Evolutionary conservation across 169 alveolate species (phyloP), one percentile per base, ranked within the genome.

Genomic region (Babesia bovis): DNA sequence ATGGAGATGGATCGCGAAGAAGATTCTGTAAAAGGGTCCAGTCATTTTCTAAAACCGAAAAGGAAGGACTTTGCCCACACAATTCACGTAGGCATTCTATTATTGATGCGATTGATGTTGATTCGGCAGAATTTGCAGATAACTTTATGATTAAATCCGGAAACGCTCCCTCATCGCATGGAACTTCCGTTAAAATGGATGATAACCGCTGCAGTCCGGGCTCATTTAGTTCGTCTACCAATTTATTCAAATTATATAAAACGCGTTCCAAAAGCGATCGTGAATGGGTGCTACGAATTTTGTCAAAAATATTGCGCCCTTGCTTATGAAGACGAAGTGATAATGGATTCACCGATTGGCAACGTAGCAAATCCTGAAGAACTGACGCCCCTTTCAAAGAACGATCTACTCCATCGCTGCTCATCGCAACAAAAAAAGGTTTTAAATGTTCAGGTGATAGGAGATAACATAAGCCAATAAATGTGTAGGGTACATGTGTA

Each of bases 301-400:
- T 25, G 49, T 55, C 60, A 55, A 47, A 44, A 30, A 63, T 47
- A 1, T 50, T 26, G 4, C 73, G 73, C 32, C 73, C 73, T 32
- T 63, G 61, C 5, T 19, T 21, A 25, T 63, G 73, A 35, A 63
- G 73, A 32, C 73, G 44, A 13, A 63, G 58, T 51, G 73, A 63
- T 49, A 63, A 60, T 7, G 73, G 73, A 49, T 63, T 63, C 58
- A 63, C 58, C 51, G 73, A 63, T 25, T 40, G 73, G 47, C 73
- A 63, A 36, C 35, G 30, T 25, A 63, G 25, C 32, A 63, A 15
- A 19, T 15, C 50, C 26, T 58, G 28, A 7, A 63, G 47, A 17
- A 41, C 1, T 15, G 50, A 4, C 17, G n/a, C 32, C 9, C 25
- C 44, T 3, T 63, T 60, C 12, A 0, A 35, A 15, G 50, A 17